Percentiles rank a stretch among this genome's conserved stretches.
Evolutionary conservation across 495 filamentous ascomycete genomes (phyloP).

Genomic region (Clavariopsis aquatica): DNA sequence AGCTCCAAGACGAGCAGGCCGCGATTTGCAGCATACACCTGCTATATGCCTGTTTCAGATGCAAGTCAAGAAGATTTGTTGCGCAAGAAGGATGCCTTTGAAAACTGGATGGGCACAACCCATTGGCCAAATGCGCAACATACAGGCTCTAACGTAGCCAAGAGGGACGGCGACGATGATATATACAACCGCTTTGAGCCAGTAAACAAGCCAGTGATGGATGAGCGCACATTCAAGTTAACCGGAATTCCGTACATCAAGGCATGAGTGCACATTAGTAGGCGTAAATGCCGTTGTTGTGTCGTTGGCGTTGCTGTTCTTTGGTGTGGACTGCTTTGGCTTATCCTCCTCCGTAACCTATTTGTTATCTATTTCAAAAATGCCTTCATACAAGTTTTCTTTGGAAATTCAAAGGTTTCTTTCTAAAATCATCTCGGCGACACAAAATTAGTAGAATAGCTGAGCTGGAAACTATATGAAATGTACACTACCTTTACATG

Average conservation of each 20-base stretch:
- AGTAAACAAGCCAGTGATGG: constrained; percentile 10
- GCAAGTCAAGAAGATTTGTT: constrained; percentile 3
- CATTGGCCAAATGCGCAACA: constrained; percentile 13
- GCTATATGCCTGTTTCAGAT: constrained; percentile 12
- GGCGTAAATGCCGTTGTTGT: too few species aligned
- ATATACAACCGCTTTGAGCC: constrained; percentile 10
- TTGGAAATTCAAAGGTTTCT: too few species aligned
- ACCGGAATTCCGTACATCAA: constrained; percentile 15
- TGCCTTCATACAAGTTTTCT: too few species aligned
- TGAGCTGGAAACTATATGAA: too few species aligned
- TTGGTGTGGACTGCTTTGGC: too few species aligned
- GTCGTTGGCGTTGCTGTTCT: too few species aligned
- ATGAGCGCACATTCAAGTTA: constrained; percentile 16
- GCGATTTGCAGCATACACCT: constrained; percentile 7
- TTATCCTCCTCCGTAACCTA: too few species aligned
- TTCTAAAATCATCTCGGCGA: too few species aligned
- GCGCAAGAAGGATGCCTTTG: constrained; percentile 13
- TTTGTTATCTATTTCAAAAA: too few species aligned
- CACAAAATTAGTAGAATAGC: too few species aligned
- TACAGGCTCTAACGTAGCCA: constrained; percentile 6
- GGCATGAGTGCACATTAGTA: too few species aligned
- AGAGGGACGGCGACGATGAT: constrained; percentile 8
- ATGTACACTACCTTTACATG: too few species aligned
- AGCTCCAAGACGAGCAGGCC: constrained; percentile 10
- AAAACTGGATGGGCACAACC: constrained; percentile 10